phyloP scores from a whole-genome alignment of 2,329 filamentous ascomycete genomes.

The Neopestalotiopsis sp. region DNA sequence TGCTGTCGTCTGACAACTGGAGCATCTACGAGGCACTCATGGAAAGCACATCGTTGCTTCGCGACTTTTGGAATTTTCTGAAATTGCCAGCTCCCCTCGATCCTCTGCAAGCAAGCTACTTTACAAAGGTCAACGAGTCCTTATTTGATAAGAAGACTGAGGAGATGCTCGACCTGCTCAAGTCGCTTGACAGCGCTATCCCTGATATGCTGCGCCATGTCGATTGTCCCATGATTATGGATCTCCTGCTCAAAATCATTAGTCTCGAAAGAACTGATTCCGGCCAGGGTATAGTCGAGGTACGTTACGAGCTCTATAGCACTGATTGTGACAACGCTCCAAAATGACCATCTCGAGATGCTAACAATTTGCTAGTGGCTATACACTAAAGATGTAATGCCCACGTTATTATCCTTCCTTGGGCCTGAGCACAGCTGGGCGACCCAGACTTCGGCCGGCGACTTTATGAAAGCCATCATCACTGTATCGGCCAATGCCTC shows the following conservation, averaged over 20 bases:
- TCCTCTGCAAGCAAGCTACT: conserved; percentile 93
- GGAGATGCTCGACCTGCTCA: conserved; percentile 92
- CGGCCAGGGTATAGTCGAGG: conserved; percentile 91
- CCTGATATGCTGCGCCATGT: conserved; percentile 89
- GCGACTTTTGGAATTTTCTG: conserved; percentile 90
- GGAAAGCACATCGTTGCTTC: conserved; percentile 78
- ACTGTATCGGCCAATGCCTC: conserved; percentile 98
- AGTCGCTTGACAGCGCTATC: conserved; percentile 80
- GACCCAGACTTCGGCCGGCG: conserved; percentile 93
- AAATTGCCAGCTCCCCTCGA: conserved; percentile 85
- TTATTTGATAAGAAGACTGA: conserved; percentile 97
- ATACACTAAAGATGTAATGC: conserved; percentile 86
- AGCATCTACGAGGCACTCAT: conserved; percentile 93
- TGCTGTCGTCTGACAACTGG: conserved; percentile 95
- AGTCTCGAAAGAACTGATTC: conserved; percentile 91
- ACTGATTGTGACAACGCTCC: not conserved
- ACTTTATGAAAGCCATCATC: conserved; percentile 98
- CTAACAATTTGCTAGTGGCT: conserved; percentile 71
- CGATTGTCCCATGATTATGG: conserved; percentile 98
- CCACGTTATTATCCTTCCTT: conserved; percentile 84
- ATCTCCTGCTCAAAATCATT: conserved; percentile 94
- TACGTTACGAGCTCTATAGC: conserved; percentile 46
- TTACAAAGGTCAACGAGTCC: conserved; percentile 98
- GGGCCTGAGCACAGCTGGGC: conserved; percentile 84
- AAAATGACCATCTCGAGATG: not conserved